These are phyloP conservation scores for Chlorella variabilis DNA, from an alignment of 163 green algal genomes.

Conservation along the genomic window DNA sequence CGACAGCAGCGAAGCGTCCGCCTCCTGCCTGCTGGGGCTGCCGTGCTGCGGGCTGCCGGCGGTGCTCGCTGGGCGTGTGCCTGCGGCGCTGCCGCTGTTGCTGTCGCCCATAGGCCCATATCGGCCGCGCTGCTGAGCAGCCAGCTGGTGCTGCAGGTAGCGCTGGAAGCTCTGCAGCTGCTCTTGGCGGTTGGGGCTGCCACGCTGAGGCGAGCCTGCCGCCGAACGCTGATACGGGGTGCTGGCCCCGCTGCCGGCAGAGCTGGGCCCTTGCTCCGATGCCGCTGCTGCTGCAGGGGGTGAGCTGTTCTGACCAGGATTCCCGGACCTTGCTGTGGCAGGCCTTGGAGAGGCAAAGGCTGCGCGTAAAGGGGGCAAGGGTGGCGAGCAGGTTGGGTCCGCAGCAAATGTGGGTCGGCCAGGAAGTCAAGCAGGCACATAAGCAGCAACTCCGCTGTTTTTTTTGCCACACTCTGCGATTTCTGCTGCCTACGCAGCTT, in stretches of 20 bases:
- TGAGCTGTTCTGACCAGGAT: background rate
- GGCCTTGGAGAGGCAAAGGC: slow-evolving; percentile 1
- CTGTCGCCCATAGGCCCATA: background rate
- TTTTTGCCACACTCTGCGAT: too few relatives aligned
- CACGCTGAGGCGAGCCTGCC: background rate
- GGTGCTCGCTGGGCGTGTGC: too few relatives aligned
- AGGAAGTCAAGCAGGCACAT: too few relatives aligned
- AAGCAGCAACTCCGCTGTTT: too few relatives aligned
- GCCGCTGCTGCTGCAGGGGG: background rate
- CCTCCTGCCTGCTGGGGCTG: background rate
- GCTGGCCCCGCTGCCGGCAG: slow-evolving; percentile 11
- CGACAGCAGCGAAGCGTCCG: too few relatives aligned
- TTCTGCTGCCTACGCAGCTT: too few relatives aligned
- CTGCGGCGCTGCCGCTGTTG: background rate
- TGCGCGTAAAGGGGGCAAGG: too few relatives aligned
- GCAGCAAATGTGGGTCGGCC: too few relatives aligned
- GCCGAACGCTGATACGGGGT: background rate
- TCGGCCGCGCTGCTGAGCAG: slow-evolving; percentile 20
- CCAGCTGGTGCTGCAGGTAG: slow-evolving; percentile 20
- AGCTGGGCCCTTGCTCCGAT: background rate
- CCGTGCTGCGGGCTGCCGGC: background rate
- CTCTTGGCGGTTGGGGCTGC: slow-evolving; percentile 7
- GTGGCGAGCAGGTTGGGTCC: too few relatives aligned
- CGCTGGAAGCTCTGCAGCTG: slow-evolving; percentile 22
- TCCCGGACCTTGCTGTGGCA: too few relatives aligned